These are phyloP conservation scores for Aspergillus hancockii DNA, from an alignment of 495 filamentous ascomycete species.

Conservation along the genomic window DNA sequence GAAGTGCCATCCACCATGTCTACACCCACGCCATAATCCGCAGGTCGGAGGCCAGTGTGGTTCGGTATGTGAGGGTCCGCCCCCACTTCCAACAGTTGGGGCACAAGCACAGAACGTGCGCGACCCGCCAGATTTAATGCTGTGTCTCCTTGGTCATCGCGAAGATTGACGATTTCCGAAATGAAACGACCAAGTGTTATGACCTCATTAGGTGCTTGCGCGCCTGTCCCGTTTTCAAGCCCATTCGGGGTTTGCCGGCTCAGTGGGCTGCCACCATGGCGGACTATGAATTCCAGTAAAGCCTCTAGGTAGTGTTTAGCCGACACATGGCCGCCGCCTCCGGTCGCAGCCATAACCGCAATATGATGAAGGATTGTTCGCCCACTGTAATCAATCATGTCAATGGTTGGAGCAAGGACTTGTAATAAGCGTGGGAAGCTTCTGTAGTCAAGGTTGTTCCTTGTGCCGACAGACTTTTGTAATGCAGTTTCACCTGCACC, in stretches of 20 bases:
- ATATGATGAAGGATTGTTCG: constrained; percentile 95
- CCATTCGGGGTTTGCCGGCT: constrained; percentile 52
- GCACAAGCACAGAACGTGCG: constrained; percentile 89
- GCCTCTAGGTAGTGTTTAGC: constrained; percentile 93
- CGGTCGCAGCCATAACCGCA: constrained; percentile 88
- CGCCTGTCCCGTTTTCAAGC: constrained; percentile 26
- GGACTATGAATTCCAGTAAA: constrained; percentile 88
- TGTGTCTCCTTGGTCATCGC: constrained; percentile 90
- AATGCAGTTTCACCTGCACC: constrained; percentile 85
- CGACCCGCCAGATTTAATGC: constrained; percentile 91
- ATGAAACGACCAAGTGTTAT: constrained; percentile 90
- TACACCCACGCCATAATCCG: constrained; percentile 91
- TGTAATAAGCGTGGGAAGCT: constrained; percentile 85
- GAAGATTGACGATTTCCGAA: constrained; percentile 90
- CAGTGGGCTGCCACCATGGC: constrained; percentile 67
- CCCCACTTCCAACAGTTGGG: constrained; percentile 88
- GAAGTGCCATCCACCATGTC: constrained; percentile 51
- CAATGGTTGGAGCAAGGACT: constrained; percentile 84
- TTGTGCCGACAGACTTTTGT: constrained; percentile 83
- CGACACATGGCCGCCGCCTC: constrained; percentile 74
- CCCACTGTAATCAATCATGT: constrained; percentile 82
- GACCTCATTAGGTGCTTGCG: constrained; percentile 48
- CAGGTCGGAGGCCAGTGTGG: constrained; percentile 77
- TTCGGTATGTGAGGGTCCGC: constrained; percentile 89
- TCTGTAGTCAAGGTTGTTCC: constrained; percentile 84